Base-by-base conservation (phyloP, 306 rosid species). In the Senna tora region DNA sequence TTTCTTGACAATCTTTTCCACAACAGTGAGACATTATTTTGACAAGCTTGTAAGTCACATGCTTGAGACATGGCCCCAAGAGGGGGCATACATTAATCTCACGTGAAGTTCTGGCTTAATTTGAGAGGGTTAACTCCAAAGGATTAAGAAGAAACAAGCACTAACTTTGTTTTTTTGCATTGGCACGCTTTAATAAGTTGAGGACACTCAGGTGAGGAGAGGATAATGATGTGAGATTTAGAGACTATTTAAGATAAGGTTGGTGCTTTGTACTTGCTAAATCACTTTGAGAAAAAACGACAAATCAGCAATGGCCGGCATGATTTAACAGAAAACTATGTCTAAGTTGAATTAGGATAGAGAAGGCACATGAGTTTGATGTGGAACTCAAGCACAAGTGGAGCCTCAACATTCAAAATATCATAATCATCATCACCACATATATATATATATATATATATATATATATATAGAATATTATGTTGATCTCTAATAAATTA, bases 281-380 rank as follows among this genome's bases (percentile, higher is more conserved):
- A 77, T 28, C 72, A 54, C 67, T 76, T 84, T 80, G 80, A 73
- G 63, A 9, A 54, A 33, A 64, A 58, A 41, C 33, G 77, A 86
- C 85, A 74, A 74, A 66, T 79, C 53, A 74, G 72, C 76, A 75
- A 84, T 87, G 92, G 94, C 86, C 82, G 90, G 89, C 96, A 90
- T 78, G 78, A 82, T 77, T 81, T 71, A 79, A 65, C 79, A 71
- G 72, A 58, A 34, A 76, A 75, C 55, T 79, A 69, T 66, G 81
- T 73, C 66, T 82, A 53, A 75, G 87, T 72, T 82, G 84, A 85
- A 66, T 68, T 79, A 71, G 16, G 59, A 75, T 53, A 64, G 51
- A 68, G 78, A 60, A 39, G 47, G 73, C 90, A 92, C 76, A 88
- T 87, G 97, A 64, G 55, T 25, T 41, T 20, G 80, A 80, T 66